Evolutionary conservation across 768 basidiomycete genomes (phyloP), one percentile per base, ranked within the genome.

Genomic region (Suillus fuscotomentosus): DNA sequence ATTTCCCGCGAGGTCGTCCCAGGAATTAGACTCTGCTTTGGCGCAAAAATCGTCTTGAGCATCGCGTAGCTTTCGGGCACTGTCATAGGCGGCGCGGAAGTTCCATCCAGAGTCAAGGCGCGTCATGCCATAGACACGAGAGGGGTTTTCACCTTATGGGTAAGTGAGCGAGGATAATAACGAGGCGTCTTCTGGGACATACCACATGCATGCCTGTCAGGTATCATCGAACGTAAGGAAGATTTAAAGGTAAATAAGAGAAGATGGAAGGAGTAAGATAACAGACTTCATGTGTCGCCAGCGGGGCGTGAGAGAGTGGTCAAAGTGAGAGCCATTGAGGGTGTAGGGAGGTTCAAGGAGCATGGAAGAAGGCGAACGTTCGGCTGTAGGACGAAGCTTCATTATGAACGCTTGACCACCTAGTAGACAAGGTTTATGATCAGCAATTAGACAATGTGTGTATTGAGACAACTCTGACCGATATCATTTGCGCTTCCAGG

Each of bases 81-180:
- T 82, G 48, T 86, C 81, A 70, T 94, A 95, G 10, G 93, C 94
- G n/a, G 84, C 80, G 55, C 94, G 87, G 72, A 92, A 84, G 11
- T 88, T 81, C 88, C 91, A 95, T 66, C 86, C 83, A 0, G 84
- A 81, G 70, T 97, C 94, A 87, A 95, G 90, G 17, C 94, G 86
- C 38, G 77, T 84, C 36, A 73, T 67, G 22, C 84, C 83, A 66
- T 87, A 83, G 6, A 64, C 67, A 10, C 74, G 74, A 8, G 72
- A 73, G 8, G 75, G 75, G 60, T 78, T 79, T 66, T 78, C 77
- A 15, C 77, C 76, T 70, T 55, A 34, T 13, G 7, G 2, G 15
- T 17, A 14, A 24, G 22, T 56, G 22, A 56, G 61, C 43, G 1
- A 60, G 17, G 22, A n/a, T n/a, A 2, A 63, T 7, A 20, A 54